These are phyloP conservation scores for Rhododendron molle DNA, from an alignment of 148 eudicot species.

Conservation along the genomic window DNA sequence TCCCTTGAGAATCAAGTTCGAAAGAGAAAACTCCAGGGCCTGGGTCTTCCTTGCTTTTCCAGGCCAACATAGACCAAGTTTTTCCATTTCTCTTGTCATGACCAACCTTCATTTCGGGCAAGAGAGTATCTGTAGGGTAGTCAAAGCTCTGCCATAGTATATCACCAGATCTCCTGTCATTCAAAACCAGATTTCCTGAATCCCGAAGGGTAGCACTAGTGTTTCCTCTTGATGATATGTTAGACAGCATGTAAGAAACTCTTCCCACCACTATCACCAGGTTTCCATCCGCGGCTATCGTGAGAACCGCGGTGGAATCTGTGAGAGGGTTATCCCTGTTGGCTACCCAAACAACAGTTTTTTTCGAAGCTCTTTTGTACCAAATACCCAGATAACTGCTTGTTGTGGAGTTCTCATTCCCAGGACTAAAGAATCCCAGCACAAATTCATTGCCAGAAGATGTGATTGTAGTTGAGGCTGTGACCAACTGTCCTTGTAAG, in stretches of 20 bases:
- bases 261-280: slow-evolving; percentile 15
- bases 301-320: slow-evolving; percentile 12
- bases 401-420: slow-evolving; percentile 8
- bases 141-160: neutral
- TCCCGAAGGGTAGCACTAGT: too few species aligned
- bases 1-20: neutral
- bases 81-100: neutral
- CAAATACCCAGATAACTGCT: slow-evolving; percentile 17
- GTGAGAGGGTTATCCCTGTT: slow-evolving; percentile 19
- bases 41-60: slow-evolving; percentile 19
- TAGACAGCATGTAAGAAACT: too few species aligned
- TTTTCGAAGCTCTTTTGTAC: neutral
- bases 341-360: slow-evolving; percentile 8
- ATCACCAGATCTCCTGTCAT: neutral
- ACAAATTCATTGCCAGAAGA: neutral
- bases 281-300: slow-evolving; percentile 9
- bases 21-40: slow-evolving; percentile 10
- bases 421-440: neutral
- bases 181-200: neutral
- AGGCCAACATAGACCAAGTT: neutral
- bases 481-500: neutral
- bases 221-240: too few species aligned
- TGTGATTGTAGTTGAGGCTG: neutral
- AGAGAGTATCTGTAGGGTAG: neutral
- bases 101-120: neutral